A percentile compares a stretch with the other conserved stretches of the same genome.
These are phyloP conservation scores for Apophysomyces elegans DNA, from an alignment of 371 early-diverging fungal species.

Conservation along the genomic window DNA sequence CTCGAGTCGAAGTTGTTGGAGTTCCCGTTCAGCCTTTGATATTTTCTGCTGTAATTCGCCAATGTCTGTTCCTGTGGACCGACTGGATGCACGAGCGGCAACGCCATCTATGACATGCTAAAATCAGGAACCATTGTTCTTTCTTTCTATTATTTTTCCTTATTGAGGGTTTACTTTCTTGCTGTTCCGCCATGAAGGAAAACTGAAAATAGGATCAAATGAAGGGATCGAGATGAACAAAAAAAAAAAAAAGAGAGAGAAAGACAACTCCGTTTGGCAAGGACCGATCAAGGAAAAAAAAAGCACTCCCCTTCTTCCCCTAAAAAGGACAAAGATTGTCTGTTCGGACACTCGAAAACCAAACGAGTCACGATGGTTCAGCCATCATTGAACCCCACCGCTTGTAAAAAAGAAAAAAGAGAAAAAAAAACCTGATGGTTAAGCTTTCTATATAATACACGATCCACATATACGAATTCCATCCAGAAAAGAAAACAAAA, in stretches of 20 bases:
- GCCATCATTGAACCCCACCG: too few species aligned
- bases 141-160: neutral
- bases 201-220: neutral
- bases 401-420: too few species aligned
- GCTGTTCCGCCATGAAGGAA: conserved; percentile 1
- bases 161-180: neutral
- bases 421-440: too few species aligned
- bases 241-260: neutral
- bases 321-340: too few species aligned
- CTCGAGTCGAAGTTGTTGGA: conserved; percentile 37
- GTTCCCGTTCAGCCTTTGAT: conserved; percentile 46
- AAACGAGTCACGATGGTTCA: too few species aligned
- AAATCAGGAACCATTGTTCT: neutral
- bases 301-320: too few species aligned
- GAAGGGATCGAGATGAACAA: neutral
- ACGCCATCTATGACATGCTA: conserved; percentile 10
- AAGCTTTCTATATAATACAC: too few species aligned
- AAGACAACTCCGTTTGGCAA: neutral
- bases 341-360: too few species aligned
- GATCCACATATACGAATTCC: too few species aligned
- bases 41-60: conserved; percentile 55
- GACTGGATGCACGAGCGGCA: conserved; percentile 19
- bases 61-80: conserved; percentile 54
- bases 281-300: too few species aligned
- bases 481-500: too few species aligned